These are phyloP conservation scores for Calonectria montana DNA, from an alignment of 2,329 filamentous ascomycete species.

Conservation along the genomic window DNA sequence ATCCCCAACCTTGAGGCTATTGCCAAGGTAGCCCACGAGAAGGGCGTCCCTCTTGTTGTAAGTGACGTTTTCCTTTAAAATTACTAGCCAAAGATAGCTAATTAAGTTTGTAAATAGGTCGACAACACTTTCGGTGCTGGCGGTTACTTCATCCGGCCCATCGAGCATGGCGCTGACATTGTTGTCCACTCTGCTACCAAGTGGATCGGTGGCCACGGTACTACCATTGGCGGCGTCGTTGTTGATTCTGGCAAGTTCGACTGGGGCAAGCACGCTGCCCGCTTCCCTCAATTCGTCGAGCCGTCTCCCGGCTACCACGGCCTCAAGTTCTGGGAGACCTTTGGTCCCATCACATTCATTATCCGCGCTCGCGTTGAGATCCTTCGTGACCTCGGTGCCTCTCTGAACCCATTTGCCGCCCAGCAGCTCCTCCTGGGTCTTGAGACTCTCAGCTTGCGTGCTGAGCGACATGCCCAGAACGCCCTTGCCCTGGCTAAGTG, in stretches of 20 bases:
- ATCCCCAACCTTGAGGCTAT: constrained; percentile 92
- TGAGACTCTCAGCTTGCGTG: constrained; percentile 89
- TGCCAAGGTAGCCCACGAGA: constrained; percentile 78
- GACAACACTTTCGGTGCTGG: constrained; percentile 97
- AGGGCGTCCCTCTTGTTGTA: constrained; percentile 74
- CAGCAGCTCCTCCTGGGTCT: constrained; percentile 91
- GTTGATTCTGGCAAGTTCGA: constrained; percentile 93
- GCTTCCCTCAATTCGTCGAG: constrained; percentile 94
- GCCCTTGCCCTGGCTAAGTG: constrained; percentile 82
- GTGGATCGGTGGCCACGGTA: constrained; percentile 97
- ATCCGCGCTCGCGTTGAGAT: constrained; percentile 91
- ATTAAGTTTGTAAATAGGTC: constrained; percentile 59
- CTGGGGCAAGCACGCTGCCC: constrained; percentile 85
- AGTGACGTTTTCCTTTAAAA: constrained; percentile 34
- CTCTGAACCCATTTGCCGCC: constrained; percentile 89
- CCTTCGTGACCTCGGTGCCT: constrained; percentile 84
- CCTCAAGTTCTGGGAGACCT: constrained; percentile 93
- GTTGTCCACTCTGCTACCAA: constrained; percentile 95
- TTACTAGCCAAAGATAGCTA: neutral
- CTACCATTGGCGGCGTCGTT: constrained; percentile 87
- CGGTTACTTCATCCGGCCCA: constrained; percentile 87
- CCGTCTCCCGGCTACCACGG: constrained; percentile 92
- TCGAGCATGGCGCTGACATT: constrained; percentile 92
- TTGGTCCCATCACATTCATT: constrained; percentile 84
- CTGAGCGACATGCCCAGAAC: constrained; percentile 88